phyloP scores from a whole-genome alignment of 345 rosid species.

The Gossypium thurberi region DNA sequence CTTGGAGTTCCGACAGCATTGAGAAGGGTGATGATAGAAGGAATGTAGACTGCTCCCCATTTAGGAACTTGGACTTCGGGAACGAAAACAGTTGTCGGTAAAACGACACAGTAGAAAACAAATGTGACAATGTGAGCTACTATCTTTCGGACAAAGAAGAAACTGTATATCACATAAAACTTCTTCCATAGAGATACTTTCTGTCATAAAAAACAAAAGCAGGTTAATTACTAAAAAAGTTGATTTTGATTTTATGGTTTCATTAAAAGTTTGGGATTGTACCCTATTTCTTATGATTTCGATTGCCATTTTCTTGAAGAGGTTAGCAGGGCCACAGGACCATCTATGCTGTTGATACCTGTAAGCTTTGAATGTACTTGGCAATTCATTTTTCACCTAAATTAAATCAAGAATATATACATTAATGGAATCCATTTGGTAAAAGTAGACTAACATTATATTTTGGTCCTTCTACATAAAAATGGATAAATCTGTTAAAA shows the following conservation, averaged over 20 bases:
- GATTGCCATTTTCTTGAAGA: constrained; percentile 59
- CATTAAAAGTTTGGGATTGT: neutral
- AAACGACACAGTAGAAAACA: constrained; percentile 63
- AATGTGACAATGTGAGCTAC: constrained; percentile 81
- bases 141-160: constrained; percentile 81
- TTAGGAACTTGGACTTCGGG: constrained; percentile 81
- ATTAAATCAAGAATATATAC: neutral
- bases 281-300: constrained; percentile 60
- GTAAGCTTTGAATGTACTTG: constrained; percentile 80
- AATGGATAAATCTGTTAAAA: too few relatives aligned
- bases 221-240: neutral
- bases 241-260: neutral
- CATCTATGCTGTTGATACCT: constrained; percentile 81
- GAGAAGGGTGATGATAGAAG: constrained; percentile 63
- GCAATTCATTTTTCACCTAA: constrained; percentile 78
- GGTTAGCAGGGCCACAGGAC: constrained; percentile 97
- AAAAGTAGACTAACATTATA: neutral
- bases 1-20: constrained; percentile 88
- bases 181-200: constrained; percentile 79
- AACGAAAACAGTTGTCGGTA: constrained; percentile 75
- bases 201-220: constrained; percentile 25
- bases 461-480: too few relatives aligned
- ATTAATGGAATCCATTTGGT: neutral
- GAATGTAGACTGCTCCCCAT: constrained; percentile 85
- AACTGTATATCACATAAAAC: constrained; percentile 69